Base-by-base conservation (phyloP, 805 yeast genomes). In the Yarrowia sp. region DNA sequence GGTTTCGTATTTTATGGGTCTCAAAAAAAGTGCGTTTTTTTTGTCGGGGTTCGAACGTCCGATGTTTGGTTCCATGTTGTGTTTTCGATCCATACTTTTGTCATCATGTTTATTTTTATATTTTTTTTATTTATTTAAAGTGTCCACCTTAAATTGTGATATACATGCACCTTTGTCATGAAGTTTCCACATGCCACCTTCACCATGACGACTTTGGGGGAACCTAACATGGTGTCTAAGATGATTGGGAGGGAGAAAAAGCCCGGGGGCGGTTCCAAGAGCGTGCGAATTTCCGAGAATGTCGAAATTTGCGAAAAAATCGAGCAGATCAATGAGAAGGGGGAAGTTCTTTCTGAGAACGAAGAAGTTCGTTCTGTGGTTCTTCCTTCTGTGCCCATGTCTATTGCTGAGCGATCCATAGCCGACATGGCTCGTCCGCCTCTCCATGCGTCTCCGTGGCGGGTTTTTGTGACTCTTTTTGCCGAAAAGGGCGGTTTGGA, bases 401-500 rank as follows among this genome's bases (percentile, higher is more conserved):
- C 44, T 2, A 61, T 58, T 14, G 50, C 64, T 8, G 64, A 58
- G 13, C 42, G 53, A 2, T 13, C 38, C 1, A 46, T 36, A 10
- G 30, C 39, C 2, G 66, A 46, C 10, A 19, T 20, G 2, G 9
- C 13, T 4, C 20, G 38, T 9, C 55, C 66, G 9, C 44, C 55
- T 9, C 13, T 36, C 8, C 66, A 36, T 24, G 55, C 66, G 1
- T 46, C 66, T 10, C 8, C 44, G 9, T 61, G 66, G 66, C 42
- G 55, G 1, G 9, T 61, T 20, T 61, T 61, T 38, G 46, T 61
- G 36, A 39, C 66, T 1, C 36, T 61, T 3, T 30, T 61, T 20
- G 66, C 55, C 15, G 55, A 61, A 17, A 61, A 61, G 38, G 60
- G 50, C 6, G 67, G 67, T n/a, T 34, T 38, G 15, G 67, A 64